Conservation (phyloP, 352 stramenopile species). For the Phytophthora sojae region DNA sequence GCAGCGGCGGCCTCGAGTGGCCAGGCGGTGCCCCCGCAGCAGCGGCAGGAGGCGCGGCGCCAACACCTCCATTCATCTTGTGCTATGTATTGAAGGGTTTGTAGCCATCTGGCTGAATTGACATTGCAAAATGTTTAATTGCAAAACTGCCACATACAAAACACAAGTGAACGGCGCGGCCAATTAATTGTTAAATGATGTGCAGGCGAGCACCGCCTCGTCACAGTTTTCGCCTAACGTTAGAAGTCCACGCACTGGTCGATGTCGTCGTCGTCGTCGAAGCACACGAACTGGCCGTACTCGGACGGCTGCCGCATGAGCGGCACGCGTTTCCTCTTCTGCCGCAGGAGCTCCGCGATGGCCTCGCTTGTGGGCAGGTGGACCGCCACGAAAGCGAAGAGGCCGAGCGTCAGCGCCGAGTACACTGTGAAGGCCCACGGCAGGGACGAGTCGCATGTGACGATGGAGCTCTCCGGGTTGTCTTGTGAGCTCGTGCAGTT, state of each 20-base stretch:
- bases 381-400: constrained; percentile 44
- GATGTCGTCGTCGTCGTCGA: constrained; percentile 66
- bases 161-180: too few species aligned
- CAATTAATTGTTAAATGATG: too few species aligned
- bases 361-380: constrained; percentile 41
- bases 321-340: constrained; percentile 50
- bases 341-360: constrained; percentile 43
- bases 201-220: constrained; percentile 3
- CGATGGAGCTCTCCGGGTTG: constrained; percentile 18
- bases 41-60: neutral
- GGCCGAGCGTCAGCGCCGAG: constrained; percentile 40
- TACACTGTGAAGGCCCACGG: constrained; percentile 73
- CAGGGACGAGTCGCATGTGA: constrained; percentile 58
- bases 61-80: constrained; percentile 23
- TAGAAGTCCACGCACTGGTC: constrained; percentile 35
- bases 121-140: too few species aligned
- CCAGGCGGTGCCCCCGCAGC: neutral
- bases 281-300: constrained; percentile 80
- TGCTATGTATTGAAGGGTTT: too few species aligned
- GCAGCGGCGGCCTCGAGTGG: constrained; percentile 35
- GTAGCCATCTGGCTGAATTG: too few species aligned
- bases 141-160: too few species aligned
- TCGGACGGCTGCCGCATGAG: constrained; percentile 69
- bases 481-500: constrained; percentile 42
- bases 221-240: constrained; percentile 5